Percentiles rank a stretch among this genome's conserved stretches.
These are phyloP conservation scores for Pyrenopolyporus hunteri DNA, from an alignment of 495 filamentous ascomycete genomes.

Conservation along the genomic window DNA sequence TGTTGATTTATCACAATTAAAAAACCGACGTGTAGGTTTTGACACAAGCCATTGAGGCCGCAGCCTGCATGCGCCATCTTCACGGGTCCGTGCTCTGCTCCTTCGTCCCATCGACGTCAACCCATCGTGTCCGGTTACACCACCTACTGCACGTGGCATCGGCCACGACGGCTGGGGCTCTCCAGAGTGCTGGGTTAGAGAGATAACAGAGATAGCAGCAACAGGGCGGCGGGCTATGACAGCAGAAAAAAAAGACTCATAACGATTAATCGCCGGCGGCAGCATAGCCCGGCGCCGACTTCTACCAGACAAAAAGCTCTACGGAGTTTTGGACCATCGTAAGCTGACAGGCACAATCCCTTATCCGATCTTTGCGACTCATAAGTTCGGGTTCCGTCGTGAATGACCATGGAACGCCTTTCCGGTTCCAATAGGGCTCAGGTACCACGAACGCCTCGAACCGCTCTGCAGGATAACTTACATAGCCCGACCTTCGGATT, in stretches of 20 bases:
- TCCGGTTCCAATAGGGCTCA: not conserved
- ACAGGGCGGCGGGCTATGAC: no score
- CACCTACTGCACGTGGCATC: conserved; percentile 25
- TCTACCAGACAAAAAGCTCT: no score
- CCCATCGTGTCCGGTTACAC: conserved; percentile 27
- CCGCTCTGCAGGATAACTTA: no score
- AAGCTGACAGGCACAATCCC: not conserved
- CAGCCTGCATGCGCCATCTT: conserved; percentile 11
- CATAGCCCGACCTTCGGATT: not conserved
- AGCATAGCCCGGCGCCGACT: no score
- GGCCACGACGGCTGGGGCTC: conserved; percentile 4
- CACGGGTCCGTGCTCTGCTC: not conserved
- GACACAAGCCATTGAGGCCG: no score
- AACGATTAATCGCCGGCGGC: no score
- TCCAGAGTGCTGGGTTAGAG: not conserved
- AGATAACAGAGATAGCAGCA: conserved; percentile 3
- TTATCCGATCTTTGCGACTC: not conserved
- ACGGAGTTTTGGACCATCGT: no score
- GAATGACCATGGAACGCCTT: not conserved
- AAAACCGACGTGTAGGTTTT: no score
- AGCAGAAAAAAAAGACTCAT: no score
- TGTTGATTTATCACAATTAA: no score
- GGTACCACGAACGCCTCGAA: no score
- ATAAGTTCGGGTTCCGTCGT: not conserved
- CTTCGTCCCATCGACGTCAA: not conserved